Conservation (phyloP, 345 rosid species). For the Syzygium jambos region DNA sequence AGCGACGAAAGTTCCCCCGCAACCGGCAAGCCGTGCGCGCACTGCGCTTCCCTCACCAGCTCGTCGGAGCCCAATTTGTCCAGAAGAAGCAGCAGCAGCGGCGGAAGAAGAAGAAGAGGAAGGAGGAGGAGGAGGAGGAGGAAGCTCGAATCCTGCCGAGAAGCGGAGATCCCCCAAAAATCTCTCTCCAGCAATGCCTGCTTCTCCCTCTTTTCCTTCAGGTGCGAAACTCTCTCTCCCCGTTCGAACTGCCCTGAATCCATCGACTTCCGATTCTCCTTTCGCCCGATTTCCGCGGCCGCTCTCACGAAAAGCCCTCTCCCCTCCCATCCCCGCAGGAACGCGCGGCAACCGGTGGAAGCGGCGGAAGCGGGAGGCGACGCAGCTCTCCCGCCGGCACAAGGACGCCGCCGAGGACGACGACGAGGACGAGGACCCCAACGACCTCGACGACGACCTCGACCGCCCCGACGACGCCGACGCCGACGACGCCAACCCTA, state of each 20-base stretch:
- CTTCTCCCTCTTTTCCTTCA: constrained; percentile 59
- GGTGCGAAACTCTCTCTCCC: constrained; percentile 25
- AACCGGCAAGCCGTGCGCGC: background rate
- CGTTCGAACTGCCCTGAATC: background rate
- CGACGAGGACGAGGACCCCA: constrained; percentile 33
- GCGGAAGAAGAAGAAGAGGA: background rate
- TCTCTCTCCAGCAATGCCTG: constrained; percentile 48
- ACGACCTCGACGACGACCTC: constrained; percentile 28
- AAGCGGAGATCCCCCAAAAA: background rate
- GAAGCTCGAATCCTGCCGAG: background rate
- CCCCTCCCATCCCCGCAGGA: constrained; percentile 19
- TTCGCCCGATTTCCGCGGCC: background rate
- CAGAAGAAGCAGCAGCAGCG: background rate
- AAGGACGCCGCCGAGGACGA: constrained; percentile 48
- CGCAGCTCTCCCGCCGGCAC: constrained; percentile 29
- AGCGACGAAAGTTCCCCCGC: background rate
- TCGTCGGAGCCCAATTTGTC: background rate
- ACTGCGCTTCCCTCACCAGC: background rate
- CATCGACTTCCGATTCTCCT: background rate
- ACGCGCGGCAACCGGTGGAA: constrained; percentile 73
- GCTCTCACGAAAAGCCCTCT: background rate
- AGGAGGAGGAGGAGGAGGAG: background rate
- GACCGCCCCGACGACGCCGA: constrained; percentile 25
- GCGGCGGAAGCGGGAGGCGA: constrained; percentile 57
- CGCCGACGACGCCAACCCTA: constrained; percentile 17